Base-by-base conservation (phyloP, 2,329 filamentous ascomycete species). In the Ramularia collo-cygni region DNA sequence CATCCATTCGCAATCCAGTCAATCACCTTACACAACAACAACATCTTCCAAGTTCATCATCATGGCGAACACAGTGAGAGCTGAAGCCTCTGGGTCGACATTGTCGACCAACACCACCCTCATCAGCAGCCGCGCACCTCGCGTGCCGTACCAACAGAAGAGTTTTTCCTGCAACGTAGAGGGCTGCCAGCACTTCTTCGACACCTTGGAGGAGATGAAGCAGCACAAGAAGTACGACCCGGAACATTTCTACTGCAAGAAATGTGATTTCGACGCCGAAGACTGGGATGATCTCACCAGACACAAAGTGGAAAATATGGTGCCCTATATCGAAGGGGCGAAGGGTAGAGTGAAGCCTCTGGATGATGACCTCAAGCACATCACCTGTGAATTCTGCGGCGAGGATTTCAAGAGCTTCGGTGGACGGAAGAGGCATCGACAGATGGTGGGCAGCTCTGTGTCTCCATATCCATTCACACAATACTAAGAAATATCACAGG, bases 371-470 rank as follows among this genome's bases (percentile, higher is more conserved):
- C 43, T 43, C 62, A 32, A 52, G 52, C 70, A 75, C 45, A 69
- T 74, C 13, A 33, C 31, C 36, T 81, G 77, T 54, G 70, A 73
- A 9, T 63, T 76, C 29, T 80, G 77, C 38, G 72, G 70, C 9
- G 55, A 67, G 7, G 74, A 79, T 29, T 79, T 77, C 58, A 68
- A 69, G 44, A 74, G 67, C 18, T 61, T 67, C 2, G 65, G 64
- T 15, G 76, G 74, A 1, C 63, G 72, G 8, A 67, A 71, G 38
- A 52, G 52, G 14, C 77, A 81, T 47, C 65, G 76, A n/a, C 61
- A 65, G 39, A 56, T 65, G 47, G 74, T 77, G 53, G 53, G 64
- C 53, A 17, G 8, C 28, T 18, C 37, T 40, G 9, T 27, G 13
- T 2, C 18, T n/a, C 28, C 17, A 17, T 26, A 10, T 29, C 34